A percentile compares a stretch with the other conserved stretches of the same genome.
Conservation (phyloP, 768 basidiomycete species). For the Mrakia frigida region DNA sequence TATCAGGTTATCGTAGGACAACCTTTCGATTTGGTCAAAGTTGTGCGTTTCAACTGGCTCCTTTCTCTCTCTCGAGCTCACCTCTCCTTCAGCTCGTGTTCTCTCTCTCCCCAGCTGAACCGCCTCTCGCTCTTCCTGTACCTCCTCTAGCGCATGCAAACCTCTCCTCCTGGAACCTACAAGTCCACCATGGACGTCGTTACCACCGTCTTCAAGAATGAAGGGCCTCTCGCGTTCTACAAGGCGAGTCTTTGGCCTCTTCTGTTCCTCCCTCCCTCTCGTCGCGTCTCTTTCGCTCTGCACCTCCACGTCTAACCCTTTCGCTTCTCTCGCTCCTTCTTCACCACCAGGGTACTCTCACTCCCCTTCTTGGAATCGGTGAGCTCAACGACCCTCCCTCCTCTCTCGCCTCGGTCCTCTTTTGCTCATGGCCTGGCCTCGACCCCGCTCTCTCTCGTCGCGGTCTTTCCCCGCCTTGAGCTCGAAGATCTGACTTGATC, state of each 20-base stretch:
- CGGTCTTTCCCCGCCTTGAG: neutral
- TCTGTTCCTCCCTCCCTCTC: neutral
- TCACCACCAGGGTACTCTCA: constrained; percentile 67
- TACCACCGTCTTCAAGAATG: constrained; percentile 79
- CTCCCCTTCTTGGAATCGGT: constrained; percentile 81
- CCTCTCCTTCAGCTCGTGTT: constrained; percentile 21
- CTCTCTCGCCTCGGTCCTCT: neutral
- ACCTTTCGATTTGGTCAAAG: constrained; percentile 94
- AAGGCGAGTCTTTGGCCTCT: constrained; percentile 55
- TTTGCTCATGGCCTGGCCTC: too few species aligned
- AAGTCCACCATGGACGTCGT: constrained; percentile 82
- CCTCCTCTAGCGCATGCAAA: constrained; percentile 76
- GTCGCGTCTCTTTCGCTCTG: neutral
- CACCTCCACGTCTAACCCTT: neutral
- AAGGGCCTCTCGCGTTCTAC: constrained; percentile 91
- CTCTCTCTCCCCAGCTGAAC: neutral
- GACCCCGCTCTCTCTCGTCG: neutral
- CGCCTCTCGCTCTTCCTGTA: neutral
- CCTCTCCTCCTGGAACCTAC: constrained; percentile 82
- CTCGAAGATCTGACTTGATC: neutral
- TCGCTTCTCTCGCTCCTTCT: neutral
- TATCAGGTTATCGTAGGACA: constrained; percentile 62
- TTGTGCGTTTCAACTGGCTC: constrained; percentile 51
- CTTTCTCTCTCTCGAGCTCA: neutral
- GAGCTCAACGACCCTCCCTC: neutral